A percentile compares a stretch with the other conserved stretches of the same genome.
phyloP scores from a whole-genome alignment of 495 filamentous ascomycete genomes.

The Cercophora samala region DNA sequence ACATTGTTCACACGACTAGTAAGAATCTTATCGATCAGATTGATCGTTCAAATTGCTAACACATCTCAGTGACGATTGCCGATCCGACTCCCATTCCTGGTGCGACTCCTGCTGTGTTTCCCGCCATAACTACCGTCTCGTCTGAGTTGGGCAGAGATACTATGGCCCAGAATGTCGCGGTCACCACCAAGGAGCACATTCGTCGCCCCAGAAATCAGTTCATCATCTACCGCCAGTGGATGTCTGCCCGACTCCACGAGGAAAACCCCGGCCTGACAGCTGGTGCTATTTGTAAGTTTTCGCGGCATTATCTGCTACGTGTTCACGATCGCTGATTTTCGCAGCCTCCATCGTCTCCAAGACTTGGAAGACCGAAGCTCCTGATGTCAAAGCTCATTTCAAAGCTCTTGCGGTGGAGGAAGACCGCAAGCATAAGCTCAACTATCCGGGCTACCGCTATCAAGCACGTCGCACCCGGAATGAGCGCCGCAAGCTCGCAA shows the following conservation, averaged over 20 bases:
- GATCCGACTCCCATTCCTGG: background rate
- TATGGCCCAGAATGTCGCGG: background rate
- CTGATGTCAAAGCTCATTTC: conserved; percentile 19
- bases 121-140: background rate
- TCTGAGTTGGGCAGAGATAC: background rate
- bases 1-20: conserved; percentile 4
- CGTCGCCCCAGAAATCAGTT: conserved; percentile 30
- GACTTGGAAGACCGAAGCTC: conserved; percentile 17
- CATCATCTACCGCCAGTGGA: conserved; percentile 27
- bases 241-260: conserved; percentile 13
- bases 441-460: conserved; percentile 21
- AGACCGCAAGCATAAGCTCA: conserved; percentile 9
- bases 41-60: background rate
- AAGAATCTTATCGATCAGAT: background rate
- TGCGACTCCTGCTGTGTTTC: background rate
- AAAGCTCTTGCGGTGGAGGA: conserved; percentile 18
- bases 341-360: conserved; percentile 16
- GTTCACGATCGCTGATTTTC: conserved; percentile 4
- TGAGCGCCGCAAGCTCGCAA: background rate
- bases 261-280: conserved; percentile 17
- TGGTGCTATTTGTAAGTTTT: conserved; percentile 17
- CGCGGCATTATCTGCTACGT: background rate
- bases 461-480: conserved; percentile 9
- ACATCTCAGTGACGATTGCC: background rate
- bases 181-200: conserved; percentile 22